Evolutionary conservation across 345 rosid species (phyloP).

Genomic region (Clarkia xantiana): DNA sequence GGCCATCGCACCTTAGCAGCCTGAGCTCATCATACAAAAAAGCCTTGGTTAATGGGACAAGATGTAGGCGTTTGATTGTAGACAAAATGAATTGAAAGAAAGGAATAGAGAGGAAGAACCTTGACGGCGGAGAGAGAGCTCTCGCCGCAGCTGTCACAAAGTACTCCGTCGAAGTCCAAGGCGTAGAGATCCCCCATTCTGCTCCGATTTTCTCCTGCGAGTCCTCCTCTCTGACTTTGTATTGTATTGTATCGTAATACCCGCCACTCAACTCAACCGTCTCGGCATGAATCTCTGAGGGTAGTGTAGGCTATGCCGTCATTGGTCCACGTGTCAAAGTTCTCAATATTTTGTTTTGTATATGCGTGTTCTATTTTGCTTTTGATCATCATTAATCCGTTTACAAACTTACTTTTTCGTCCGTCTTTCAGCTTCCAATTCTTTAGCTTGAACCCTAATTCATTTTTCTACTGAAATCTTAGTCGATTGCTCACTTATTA

Average conservation of each 20-base stretch:
- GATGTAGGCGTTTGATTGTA: too few relatives aligned
- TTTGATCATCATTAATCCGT: too few relatives aligned
- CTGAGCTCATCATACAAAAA: slow-evolving; percentile 13
- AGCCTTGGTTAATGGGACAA: too few relatives aligned
- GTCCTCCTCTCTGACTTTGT: not conserved
- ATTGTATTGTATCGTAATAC: not conserved
- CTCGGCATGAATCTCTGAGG: too few relatives aligned
- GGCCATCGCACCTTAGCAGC: slow-evolving; percentile 90
- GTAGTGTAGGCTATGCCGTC: not conserved
- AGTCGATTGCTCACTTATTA: too few relatives aligned
- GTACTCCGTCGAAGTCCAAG: slow-evolving; percentile 90
- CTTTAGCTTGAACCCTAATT: not conserved
- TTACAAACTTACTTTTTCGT: too few relatives aligned
- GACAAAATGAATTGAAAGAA: not conserved
- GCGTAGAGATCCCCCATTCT: slow-evolving; percentile 58
- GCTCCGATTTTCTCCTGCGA: not conserved
- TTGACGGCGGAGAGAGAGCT: slow-evolving; percentile 91
- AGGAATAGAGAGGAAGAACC: slow-evolving; percentile 18
- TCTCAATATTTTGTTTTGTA: too few relatives aligned
- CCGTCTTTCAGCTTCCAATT: not conserved
- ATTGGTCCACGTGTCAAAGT: slow-evolving; percentile 4
- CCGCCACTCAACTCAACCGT: slow-evolving; percentile 3
- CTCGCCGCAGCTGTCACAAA: slow-evolving; percentile 91
- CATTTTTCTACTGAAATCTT: not conserved
- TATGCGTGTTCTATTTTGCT: too few relatives aligned